Percentiles rank a stretch among this genome's conserved stretches.
These are phyloP conservation scores for Rhodosporidiobolus sp. DNA, from an alignment of 768 basidiomycete genomes.

Conservation along the genomic window DNA sequence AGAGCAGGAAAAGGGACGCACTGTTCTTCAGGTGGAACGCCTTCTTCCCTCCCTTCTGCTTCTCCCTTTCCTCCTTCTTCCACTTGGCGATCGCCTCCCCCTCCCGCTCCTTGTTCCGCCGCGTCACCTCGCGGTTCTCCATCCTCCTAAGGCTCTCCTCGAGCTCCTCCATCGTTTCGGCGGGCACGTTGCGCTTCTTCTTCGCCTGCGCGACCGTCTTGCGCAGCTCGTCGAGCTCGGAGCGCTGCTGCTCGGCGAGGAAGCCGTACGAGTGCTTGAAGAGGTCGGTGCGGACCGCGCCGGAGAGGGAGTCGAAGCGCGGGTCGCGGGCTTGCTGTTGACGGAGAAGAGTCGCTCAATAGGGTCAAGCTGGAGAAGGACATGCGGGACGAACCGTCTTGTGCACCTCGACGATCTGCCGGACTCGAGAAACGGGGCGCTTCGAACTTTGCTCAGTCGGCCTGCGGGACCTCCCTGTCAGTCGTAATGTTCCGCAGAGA, in stretches of 20 bases:
- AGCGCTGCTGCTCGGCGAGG: conserved; percentile 23
- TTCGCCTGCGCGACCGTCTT: conserved; percentile 20
- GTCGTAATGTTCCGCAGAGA: too few species aligned
- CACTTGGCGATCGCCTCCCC: conserved; percentile 26
- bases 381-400: not conserved
- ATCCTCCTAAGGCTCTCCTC: conserved; percentile 36
- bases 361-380: too few species aligned
- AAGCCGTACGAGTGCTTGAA: conserved; percentile 36
- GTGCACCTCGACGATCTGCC: conserved; percentile 33
- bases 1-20: not conserved
- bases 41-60: conserved; percentile 32
- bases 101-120: conserved; percentile 32
- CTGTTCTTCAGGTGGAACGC: conserved; percentile 38
- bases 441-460: conserved; percentile 37
- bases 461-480: not conserved
- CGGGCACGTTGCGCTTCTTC: conserved; percentile 17
- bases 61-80: conserved; percentile 35
- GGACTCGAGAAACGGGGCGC: conserved; percentile 21
- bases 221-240: conserved; percentile 30
- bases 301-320: conserved; percentile 38
- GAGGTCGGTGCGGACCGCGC: conserved; percentile 26
- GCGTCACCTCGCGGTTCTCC: conserved; percentile 33
- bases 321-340: conserved; percentile 36
- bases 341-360: too few species aligned
- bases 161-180: conserved; percentile 27